Base-by-base conservation (phyloP, 2,329 filamentous ascomycete genomes). In the Clonostachys rosea region DNA sequence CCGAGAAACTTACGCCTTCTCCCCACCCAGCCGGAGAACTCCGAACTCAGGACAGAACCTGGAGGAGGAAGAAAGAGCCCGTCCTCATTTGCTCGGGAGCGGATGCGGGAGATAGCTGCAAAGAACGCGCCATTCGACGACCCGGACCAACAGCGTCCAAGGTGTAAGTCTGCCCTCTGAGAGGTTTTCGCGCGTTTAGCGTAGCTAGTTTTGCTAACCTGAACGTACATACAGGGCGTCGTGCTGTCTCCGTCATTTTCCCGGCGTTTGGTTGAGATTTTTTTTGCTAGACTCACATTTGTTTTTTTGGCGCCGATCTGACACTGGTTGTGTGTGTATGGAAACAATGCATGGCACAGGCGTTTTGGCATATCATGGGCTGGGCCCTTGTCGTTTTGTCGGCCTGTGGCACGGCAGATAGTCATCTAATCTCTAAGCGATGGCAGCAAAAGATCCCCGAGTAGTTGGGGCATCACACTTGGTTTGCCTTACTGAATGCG, bases 81-180 rank as follows among this genome's bases (percentile, higher is more conserved):
- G 5, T 73, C 70, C 5, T 70, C 68, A 8, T 68, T 72, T 56
- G 67, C 69, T 24, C 62, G 69, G 42, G 64, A 70, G 50, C 63
- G 69, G 16, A 73, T 73, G 66, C 64, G 68, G 41, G 61, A 70
- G 43, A 68, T 73, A 50, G 69, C 69, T 10, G 64, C 64, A 44
- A 68, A 62, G 34, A 69, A 69, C 42, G 66, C 68, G 45, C 68
- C 69, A 34, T 65, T 73, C 50, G 69, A 70, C 30, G 69, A 73
- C 41, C 67, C 67, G 8, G 69, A 73, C 51, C 57, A 60, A 43
- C 59, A 60, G 43, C 62, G 60, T 50, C 65, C 68, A 34, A 60
- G 61, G 49, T 73, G 69, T 72, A 55, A 65, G 69, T 63, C 40
- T 5, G 43, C 10, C 11, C 11, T 8, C 11, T 37, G 24, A 30